phyloP scores from a whole-genome alignment of 2,329 filamentous ascomycete species.

The Chaetomiaceae sp. region DNA sequence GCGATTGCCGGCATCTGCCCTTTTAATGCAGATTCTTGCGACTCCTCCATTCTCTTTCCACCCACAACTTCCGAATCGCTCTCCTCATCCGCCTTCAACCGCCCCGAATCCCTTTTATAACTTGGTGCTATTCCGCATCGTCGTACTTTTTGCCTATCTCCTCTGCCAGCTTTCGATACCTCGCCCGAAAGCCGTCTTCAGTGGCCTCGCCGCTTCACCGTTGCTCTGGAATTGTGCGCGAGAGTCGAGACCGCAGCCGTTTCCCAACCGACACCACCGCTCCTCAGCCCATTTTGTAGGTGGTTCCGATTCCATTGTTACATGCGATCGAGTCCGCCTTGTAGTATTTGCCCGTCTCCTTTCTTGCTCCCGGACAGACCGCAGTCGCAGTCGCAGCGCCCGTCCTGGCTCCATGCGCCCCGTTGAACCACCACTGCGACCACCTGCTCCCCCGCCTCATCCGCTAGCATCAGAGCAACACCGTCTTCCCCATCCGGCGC shows the following conservation, averaged over 20 bases:
- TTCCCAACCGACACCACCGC: conserved; percentile 32
- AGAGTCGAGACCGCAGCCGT: conserved; percentile 27
- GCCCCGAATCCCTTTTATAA: conserved; percentile 27
- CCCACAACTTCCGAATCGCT: conserved; percentile 31
- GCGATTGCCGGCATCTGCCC: conserved; percentile 28
- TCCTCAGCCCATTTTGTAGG: conserved; percentile 35
- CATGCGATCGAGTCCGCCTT: conserved; percentile 36
- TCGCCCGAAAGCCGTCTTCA: conserved; percentile 14
- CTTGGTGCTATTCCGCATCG: conserved; percentile 22
- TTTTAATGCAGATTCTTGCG: conserved; percentile 31
- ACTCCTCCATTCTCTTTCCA: conserved; percentile 30
- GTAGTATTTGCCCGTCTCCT: conserved; percentile 11
- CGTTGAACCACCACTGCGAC: neutral
- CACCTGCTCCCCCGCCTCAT: neutral
- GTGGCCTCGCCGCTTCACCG: conserved; percentile 26
- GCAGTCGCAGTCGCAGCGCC: neutral
- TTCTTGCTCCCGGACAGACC: conserved; percentile 13
- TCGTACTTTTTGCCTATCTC: conserved; percentile 11
- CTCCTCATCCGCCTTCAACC: conserved; percentile 30
- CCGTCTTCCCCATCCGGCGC: neutral
- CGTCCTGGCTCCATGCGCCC: conserved; percentile 12
- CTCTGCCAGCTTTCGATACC: conserved; percentile 4
- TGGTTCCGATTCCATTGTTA: conserved; percentile 28
- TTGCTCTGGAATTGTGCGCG: conserved; percentile 24
- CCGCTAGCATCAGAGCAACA: neutral